These are phyloP conservation scores for Neofusicoccum sp. DNA, from an alignment of 2,329 filamentous ascomycete genomes.

Conservation along the genomic window DNA sequence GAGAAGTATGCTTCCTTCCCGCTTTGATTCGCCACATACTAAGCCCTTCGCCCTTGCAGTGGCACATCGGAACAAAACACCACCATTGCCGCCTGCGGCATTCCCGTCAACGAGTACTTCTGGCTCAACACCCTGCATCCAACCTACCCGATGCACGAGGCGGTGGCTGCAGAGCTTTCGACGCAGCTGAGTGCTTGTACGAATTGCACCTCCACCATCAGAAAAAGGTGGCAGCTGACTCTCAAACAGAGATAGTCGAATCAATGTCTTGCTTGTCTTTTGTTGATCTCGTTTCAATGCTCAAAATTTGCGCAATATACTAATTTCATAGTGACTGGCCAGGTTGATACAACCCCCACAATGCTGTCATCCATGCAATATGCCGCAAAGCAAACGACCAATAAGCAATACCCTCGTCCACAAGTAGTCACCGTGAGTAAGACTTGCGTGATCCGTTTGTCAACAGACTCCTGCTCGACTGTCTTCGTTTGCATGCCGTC, in stretches of 20 bases:
- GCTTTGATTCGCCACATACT: not conserved
- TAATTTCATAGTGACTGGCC: too few relatives aligned
- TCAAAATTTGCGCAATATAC: too few relatives aligned
- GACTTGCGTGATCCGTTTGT: too few relatives aligned
- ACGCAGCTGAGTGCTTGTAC: constrained; percentile 7
- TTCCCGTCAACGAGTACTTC: constrained; percentile 61
- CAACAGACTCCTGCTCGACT: too few relatives aligned
- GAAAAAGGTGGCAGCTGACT: constrained; percentile 11
- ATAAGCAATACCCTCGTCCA: too few relatives aligned
- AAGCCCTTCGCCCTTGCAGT: constrained; percentile 21
- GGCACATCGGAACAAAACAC: constrained; percentile 41
- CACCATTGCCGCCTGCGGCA: constrained; percentile 46
- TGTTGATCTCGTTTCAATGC: too few relatives aligned
- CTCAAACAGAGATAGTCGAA: not conserved
- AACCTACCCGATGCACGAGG: constrained; percentile 62
- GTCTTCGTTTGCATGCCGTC: too few relatives aligned
- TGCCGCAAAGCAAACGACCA: too few relatives aligned
- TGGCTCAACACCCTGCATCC: constrained; percentile 65
- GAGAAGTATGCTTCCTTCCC: constrained; percentile 38
- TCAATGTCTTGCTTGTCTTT: too few relatives aligned
- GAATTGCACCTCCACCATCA: constrained; percentile 10
- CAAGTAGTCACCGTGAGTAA: too few relatives aligned
- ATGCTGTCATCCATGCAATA: too few relatives aligned
- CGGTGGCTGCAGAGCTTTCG: constrained; percentile 53
- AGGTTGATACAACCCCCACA: too few relatives aligned